Base-by-base conservation (phyloP, 352 stramenopile genomes). In the Phytophthora vignae region DNA sequence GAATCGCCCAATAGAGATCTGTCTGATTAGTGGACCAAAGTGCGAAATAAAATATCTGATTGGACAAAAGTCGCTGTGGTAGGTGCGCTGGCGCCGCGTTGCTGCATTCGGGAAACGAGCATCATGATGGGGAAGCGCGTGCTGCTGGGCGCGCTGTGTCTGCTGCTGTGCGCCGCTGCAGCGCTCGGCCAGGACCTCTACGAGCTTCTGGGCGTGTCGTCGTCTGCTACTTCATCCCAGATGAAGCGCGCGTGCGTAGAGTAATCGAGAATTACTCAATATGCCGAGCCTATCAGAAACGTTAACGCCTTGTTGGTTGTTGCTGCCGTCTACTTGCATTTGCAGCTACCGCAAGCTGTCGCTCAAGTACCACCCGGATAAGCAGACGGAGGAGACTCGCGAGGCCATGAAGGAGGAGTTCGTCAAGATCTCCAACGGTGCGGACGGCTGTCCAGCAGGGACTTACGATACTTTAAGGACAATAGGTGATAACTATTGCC, bases 311-410 rank as follows among this genome's bases (percentile, higher is more conserved):
- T 54, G 25, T 25, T 64, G 21, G 21, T 22, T 22, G 21, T 49
- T 10, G 57, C 61, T 7, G 42, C 58, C 4, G 46, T 44, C 15
- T 55, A 15, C 33, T 55, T 31, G 29, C 44, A 5, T 9, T 48
- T 64, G 40, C 53, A 90, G 83, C 61, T 98, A 98, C 82, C 84
- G 95, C 52, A 97, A 97, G 73, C 76, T 98, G 44, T 96, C 88
- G 66, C 85, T 98, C 52, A 94, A 98, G 76, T 99, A 98, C 72
- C 96, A 99, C 78, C 96, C 96, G 27, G 95, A 98, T 76, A 98
- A 98, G 81, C 94, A 97, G 56, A 90, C 92, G 29, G 81, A 85
- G 21, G 82, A 91, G 27, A 84, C 64, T 12, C 78, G 82, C 17
- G 83, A 90, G 46, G 69, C 65, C 12, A 86, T 90, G 79, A 88